Percentiles rank a stretch among this genome's conserved stretches.
These are phyloP conservation scores for Tricholoma bakamatsutake DNA, from an alignment of 768 basidiomycete species.

Conservation along the genomic window DNA sequence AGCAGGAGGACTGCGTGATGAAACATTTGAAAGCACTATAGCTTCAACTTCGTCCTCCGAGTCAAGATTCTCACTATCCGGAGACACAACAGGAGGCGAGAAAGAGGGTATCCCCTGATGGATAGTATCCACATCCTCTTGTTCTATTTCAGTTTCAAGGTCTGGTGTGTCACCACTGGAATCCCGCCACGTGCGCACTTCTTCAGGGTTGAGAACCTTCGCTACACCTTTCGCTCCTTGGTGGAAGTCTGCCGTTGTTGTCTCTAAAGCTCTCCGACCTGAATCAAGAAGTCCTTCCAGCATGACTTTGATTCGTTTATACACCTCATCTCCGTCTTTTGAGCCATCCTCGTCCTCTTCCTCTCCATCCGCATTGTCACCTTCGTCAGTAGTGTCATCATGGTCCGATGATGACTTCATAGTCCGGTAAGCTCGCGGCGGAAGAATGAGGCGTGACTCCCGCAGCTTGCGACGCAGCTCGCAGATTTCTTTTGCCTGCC, in stretches of 20 bases:
- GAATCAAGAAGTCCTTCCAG: conserved; percentile 56
- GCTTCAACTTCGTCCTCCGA: conserved; percentile 41
- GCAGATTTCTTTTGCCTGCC: conserved; percentile 80
- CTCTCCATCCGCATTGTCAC: conserved; percentile 42
- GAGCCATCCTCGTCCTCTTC: conserved; percentile 36
- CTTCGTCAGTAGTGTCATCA: conserved; percentile 39
- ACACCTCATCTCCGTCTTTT: conserved; percentile 47
- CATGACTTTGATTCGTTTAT: conserved; percentile 56
- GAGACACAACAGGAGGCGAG: conserved; percentile 16
- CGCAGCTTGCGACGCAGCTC: conserved; percentile 78
- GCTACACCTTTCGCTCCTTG: conserved; percentile 39
- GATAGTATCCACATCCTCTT: conserved; percentile 24
- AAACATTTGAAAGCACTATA: conserved; percentile 27
- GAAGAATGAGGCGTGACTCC: conserved; percentile 74
- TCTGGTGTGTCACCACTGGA: conserved; percentile 19
- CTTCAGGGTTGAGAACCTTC: conserved; percentile 71
- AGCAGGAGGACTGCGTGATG: conserved; percentile 24
- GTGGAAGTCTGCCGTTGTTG: conserved; percentile 45
- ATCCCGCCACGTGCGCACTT: conserved; percentile 56
- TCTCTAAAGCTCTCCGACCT: conserved; percentile 59
- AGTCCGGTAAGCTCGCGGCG: conserved; percentile 54
- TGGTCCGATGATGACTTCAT: conserved; percentile 45
- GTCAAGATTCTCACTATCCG: conserved; percentile 12
- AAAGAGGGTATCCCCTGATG: conserved; percentile 22
- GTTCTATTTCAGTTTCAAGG: conserved; percentile 13